Conservation (phyloP, 1,284 basidiomycete species). For the Ceratobasidium sp. region DNA sequence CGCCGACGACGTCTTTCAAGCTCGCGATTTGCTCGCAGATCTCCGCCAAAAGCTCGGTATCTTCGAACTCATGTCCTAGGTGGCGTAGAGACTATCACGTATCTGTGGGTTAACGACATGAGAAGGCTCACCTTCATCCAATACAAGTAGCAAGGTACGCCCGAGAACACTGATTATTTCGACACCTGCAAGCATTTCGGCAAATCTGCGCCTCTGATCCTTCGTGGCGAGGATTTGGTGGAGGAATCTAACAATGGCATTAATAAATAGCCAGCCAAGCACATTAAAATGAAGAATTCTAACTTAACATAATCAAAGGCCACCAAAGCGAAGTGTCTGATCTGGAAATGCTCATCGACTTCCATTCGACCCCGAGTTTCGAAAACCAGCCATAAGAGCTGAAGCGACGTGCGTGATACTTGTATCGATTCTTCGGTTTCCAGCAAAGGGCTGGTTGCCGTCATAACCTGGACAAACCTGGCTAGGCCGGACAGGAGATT, state of each 20-base stretch:
- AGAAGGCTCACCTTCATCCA: background rate
- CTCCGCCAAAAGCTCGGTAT: background rate
- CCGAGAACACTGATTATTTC: too few relatives aligned
- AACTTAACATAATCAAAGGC: background rate
- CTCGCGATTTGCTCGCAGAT: background rate
- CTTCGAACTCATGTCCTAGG: background rate
- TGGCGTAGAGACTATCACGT: too few relatives aligned
- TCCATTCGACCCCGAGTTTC: background rate
- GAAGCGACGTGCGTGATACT: background rate
- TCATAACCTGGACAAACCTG: background rate
- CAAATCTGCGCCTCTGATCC: too few relatives aligned
- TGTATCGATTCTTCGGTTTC: background rate
- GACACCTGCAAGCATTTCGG: too few relatives aligned
- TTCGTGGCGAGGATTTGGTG: too few relatives aligned
- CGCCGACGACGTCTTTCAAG: background rate
- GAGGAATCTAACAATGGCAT: background rate
- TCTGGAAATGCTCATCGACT: background rate
- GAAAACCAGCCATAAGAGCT: background rate
- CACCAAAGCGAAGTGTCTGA: background rate
- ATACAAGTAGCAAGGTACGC: background rate
- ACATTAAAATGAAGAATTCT: background rate
- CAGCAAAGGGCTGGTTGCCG: background rate
- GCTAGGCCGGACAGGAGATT: background rate
- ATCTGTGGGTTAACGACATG: background rate
- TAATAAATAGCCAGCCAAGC: background rate